phyloP scores from a whole-genome alignment of 495 filamentous ascomycete genomes.

The Aspergillus haitiensis region DNA sequence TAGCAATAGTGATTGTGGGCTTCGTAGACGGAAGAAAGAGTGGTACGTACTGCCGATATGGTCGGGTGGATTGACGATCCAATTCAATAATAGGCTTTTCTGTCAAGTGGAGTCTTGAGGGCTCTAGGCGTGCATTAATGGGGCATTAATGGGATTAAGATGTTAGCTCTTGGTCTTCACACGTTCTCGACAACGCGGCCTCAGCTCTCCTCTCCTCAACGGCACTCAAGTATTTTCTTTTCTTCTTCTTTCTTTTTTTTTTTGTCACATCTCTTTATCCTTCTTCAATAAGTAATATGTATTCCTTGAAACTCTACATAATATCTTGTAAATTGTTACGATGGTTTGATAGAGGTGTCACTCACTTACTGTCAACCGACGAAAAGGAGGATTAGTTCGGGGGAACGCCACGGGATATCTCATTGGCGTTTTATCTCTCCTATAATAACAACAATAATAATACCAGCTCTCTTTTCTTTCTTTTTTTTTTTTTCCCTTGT shows the following conservation, averaged over 20 bases:
- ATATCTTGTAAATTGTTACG: too few species aligned
- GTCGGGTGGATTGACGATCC: neutral
- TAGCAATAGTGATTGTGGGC: too few species aligned
- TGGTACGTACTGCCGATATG: neutral
- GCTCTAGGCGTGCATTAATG: slow-evolving; percentile 16
- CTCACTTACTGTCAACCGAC: neutral
- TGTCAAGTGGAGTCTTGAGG: slow-evolving; percentile 11
- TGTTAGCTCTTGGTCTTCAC: slow-evolving; percentile 9
- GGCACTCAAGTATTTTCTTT: too few species aligned
- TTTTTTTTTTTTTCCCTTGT: neutral
- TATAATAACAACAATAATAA: neutral
- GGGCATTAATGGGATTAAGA: slow-evolving; percentile 17
- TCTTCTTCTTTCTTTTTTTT: too few species aligned
- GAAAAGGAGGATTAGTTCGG: neutral
- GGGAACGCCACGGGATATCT: neutral
- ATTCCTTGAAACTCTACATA: too few species aligned
- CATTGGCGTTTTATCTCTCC: slow-evolving; percentile 6
- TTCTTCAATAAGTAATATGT: neutral
- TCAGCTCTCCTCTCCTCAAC: too few species aligned
- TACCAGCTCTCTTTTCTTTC: neutral
- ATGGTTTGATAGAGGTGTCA: neutral
- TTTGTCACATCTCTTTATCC: too few species aligned
- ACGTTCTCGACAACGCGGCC: slow-evolving; percentile 2
- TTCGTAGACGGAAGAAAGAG: neutral
- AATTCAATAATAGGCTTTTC: slow-evolving; percentile 5